Evolutionary conservation across 108 stramenopile species (phyloP).

Genomic region (Cyclotella baltica): DNA sequence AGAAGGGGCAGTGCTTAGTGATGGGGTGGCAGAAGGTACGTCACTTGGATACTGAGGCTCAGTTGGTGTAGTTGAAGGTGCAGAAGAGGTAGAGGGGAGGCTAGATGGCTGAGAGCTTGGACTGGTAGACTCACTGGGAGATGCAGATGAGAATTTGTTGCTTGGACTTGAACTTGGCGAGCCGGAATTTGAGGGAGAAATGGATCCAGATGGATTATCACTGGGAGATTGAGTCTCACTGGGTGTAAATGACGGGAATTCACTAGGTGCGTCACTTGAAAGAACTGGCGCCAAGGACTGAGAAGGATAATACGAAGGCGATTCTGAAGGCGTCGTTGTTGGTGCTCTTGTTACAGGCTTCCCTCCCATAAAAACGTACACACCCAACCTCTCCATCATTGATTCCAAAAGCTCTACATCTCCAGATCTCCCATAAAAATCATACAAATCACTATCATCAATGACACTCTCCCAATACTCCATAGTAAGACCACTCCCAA

Average conservation of each 20-base stretch:
- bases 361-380: constrained; percentile 6
- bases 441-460: not conserved
- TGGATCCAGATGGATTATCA: not conserved
- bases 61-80: not conserved
- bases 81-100: not conserved
- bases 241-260: not conserved
- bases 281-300: not conserved
- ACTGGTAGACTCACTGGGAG: not conserved
- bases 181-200: not conserved
- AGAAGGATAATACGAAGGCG: not conserved
- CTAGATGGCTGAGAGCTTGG: constrained; percentile 5
- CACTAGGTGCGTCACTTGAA: not conserved
- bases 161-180: not conserved
- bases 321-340: constrained; percentile 1
- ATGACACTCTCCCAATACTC: constrained; percentile 8
- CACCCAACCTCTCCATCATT: constrained; percentile 1
- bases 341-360: constrained; percentile 10
- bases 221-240: not conserved
- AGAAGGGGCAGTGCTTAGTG: constrained; percentile 5
- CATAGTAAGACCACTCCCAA: constrained; percentile 5
- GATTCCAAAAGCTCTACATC: not conserved
- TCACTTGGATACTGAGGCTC: constrained; percentile 9
- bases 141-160: not conserved
- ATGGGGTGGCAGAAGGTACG: not conserved
- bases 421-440: not conserved